phyloP scores from a whole-genome alignment of 148 eudicot species.

The Persicaria maculosa region DNA sequence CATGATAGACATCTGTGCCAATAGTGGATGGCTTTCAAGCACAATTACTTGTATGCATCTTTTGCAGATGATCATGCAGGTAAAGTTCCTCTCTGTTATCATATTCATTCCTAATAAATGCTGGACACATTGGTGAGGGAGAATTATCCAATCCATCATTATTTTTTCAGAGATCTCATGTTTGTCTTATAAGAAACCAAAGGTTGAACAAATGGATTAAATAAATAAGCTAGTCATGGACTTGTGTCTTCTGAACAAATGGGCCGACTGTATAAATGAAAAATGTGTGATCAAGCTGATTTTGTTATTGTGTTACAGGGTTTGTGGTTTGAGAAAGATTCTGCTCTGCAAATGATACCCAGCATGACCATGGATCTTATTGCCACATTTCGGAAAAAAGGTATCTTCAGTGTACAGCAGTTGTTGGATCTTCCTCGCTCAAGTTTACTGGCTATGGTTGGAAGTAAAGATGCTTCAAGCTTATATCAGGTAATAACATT shows the following conservation, averaged over 20 bases:
- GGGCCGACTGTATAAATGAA: background rate
- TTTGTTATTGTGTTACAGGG: slow-evolving; percentile 35
- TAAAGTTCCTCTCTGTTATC: background rate
- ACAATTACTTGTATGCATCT: slow-evolving; percentile 86
- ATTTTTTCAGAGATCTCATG: background rate
- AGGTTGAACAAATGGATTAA: background rate
- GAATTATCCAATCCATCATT: background rate
- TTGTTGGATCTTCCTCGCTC: slow-evolving; percentile 52
- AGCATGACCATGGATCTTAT: slow-evolving; percentile 60
- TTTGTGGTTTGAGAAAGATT: slow-evolving; percentile 65
- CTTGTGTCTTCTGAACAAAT: background rate
- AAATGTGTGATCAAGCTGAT: background rate
- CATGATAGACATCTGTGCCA: slow-evolving; percentile 98
- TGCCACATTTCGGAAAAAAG: slow-evolving; percentile 38
- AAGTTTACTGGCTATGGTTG: slow-evolving; percentile 39
- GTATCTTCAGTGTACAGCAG: slow-evolving; percentile 55
- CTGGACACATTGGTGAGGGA: background rate
- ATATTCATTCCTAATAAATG: background rate
- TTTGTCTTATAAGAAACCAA: background rate
- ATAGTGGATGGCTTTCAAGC: slow-evolving; percentile 98
- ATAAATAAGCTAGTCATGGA: background rate
- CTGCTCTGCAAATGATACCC: slow-evolving; percentile 79
- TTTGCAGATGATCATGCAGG: slow-evolving; percentile 86
- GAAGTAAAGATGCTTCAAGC: slow-evolving; percentile 22
- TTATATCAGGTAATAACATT: slow-evolving; percentile 9